phyloP scores from a whole-genome alignment of 805 yeast genomes.

The Lipomyces mesembrius region DNA sequence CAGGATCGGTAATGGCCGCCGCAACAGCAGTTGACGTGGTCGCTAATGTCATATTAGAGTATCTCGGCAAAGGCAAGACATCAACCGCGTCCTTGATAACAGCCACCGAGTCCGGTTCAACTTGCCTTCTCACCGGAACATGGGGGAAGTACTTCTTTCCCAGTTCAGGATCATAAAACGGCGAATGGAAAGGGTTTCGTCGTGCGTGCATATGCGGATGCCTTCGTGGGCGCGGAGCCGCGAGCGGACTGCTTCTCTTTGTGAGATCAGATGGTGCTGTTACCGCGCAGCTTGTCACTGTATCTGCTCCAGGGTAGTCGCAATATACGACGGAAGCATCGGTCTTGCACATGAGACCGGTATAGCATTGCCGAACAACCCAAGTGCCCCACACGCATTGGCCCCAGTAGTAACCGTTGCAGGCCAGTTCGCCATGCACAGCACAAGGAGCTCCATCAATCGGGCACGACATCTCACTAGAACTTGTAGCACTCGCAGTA shows the following conservation, averaged over 20 bases:
- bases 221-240: neutral
- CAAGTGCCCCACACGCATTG: slow-evolving; percentile 42
- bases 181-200: slow-evolving; percentile 44
- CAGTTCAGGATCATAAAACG: slow-evolving; percentile 20
- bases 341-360: slow-evolving; percentile 42
- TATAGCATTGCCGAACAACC: slow-evolving; percentile 43
- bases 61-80: neutral
- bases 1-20: neutral
- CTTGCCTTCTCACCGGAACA: slow-evolving; percentile 24
- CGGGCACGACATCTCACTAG: slow-evolving; percentile 19
- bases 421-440: slow-evolving; percentile 40
- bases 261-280: slow-evolving; percentile 39
- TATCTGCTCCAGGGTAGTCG: slow-evolving; percentile 39
- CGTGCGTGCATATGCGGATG: slow-evolving; percentile 46
- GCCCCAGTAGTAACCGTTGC: slow-evolving; percentile 41
- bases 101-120: slow-evolving; percentile 5
- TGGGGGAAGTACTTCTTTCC: slow-evolving; percentile 30
- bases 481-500: slow-evolving; percentile 4
- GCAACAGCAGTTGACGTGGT: neutral
- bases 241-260: neutral
- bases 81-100: slow-evolving; percentile 7
- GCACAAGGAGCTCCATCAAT: slow-evolving; percentile 40
- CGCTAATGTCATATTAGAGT: neutral
- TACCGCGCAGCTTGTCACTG: slow-evolving; percentile 45
- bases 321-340: slow-evolving; percentile 39